Base-by-base conservation (phyloP, 495 filamentous ascomycete species). In the Lasiosphaeria hispida region DNA sequence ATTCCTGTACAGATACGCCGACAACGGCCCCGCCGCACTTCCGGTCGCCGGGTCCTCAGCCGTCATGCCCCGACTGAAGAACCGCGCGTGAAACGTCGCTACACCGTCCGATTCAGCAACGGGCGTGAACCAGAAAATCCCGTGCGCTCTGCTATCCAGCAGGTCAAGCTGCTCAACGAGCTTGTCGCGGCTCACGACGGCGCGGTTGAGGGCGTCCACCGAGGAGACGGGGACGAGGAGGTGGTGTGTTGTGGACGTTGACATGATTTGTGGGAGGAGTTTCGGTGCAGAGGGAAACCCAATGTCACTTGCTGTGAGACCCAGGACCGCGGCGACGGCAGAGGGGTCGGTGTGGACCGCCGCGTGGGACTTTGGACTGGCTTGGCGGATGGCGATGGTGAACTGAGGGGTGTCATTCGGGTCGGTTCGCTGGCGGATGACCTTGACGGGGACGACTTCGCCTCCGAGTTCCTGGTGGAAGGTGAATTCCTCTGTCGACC, bases 11-110 rank as follows among this genome's bases (percentile, higher is more conserved):
- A 59, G 14, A 47, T 59, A 59, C 35, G 50, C 57, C 57, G 35
- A 13, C 5, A 59, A 34, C 35, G 57, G 50, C 7, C 57, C 57
- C 15, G 57, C 49, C 18, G 57, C 57, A 34, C 57, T 59, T 10
- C 57, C 57, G 8, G 57, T 59, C 18, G 57, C 57, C 13, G 57
- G 57, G 37, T 59, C 50, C 19, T 59, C 57, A 10, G 34, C 50
- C 19, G 57, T 19, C 57, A 59, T 54, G n/a, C 57, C 50, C 4
- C 34, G 57, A 33, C 57, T 59, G 10, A 53, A 59, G 34, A 59
- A 59, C 1, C 57, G 33, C 5, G 57, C 57, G 5, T 59, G 45
- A 34, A 48, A 54, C 18, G 35, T 52, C 18, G 44, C 14, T 15
- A 51, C 35, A 3, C 40, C 40, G 4, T 15, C 49, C 6, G 6